These are phyloP conservation scores for Nematocida homosporus DNA, from an alignment of 371 early-diverging fungal species.

Conservation along the genomic window DNA sequence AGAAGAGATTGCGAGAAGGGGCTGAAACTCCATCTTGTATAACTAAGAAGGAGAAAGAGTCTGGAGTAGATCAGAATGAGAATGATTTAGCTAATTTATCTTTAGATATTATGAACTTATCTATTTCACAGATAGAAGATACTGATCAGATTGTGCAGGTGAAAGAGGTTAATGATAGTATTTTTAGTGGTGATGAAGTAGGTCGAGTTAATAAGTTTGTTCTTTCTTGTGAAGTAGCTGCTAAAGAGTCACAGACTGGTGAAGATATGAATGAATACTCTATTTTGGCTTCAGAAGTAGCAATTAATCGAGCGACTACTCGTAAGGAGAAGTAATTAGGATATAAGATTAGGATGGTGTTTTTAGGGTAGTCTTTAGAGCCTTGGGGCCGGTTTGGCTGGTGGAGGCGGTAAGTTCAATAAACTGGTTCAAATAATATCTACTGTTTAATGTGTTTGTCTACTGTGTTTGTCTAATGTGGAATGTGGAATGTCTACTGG, in stretches of 20 bases:
- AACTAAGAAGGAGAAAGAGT: slow-evolving; percentile 13
- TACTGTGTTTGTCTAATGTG: too few relatives aligned
- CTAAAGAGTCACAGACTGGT: background rate
- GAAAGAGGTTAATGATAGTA: slow-evolving; percentile 39
- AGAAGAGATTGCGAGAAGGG: slow-evolving; percentile 18
- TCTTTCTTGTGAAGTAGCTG: slow-evolving; percentile 25
- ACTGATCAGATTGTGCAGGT: slow-evolving; percentile 46
- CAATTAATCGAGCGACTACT: slow-evolving; percentile 39
- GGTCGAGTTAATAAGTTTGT: slow-evolving; percentile 33
- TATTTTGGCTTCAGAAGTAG: slow-evolving; percentile 38
- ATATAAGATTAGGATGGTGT: too few relatives aligned
- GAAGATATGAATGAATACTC: slow-evolving; percentile 25
- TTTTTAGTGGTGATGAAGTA: slow-evolving; percentile 13
- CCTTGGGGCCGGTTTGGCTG: too few relatives aligned
- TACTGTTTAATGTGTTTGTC: too few relatives aligned
- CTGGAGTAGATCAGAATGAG: background rate
- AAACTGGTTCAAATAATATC: too few relatives aligned
- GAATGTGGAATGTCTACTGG: too few relatives aligned
- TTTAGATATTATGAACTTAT: slow-evolving; percentile 18
- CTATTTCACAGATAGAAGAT: slow-evolving; percentile 39
- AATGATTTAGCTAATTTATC: slow-evolving; percentile 22
- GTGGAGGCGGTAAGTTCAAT: too few relatives aligned
- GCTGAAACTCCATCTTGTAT: slow-evolving; percentile 6
- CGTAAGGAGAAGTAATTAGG: slow-evolving; percentile 10
- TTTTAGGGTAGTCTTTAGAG: too few relatives aligned